These are phyloP conservation scores for Phlyctochytrium bullatum DNA, from an alignment of 192 early-diverging fungal genomes.

Conservation along the genomic window DNA sequence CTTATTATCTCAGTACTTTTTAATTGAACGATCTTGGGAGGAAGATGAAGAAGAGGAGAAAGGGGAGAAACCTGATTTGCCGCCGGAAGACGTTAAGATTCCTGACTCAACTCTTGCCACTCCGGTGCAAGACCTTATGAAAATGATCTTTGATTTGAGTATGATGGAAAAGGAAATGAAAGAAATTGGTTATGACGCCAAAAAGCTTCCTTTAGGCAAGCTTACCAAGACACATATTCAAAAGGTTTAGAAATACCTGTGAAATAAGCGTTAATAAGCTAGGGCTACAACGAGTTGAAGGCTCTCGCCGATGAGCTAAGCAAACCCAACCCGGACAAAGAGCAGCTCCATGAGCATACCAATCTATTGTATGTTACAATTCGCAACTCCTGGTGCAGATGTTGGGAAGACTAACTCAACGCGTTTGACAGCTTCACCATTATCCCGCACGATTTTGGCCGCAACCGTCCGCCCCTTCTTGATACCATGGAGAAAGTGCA, in stretches of 20 bases:
- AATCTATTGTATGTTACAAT: not conserved
- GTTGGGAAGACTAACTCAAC: not conserved
- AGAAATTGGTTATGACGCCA: constrained; percentile 68
- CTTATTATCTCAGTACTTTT: constrained; percentile 47
- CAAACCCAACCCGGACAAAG: not conserved
- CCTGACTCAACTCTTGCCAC: constrained; percentile 44
- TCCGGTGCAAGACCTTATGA: constrained; percentile 56
- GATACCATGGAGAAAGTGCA: constrained; percentile 46
- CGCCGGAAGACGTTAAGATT: constrained; percentile 22
- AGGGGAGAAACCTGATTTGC: constrained; percentile 29
- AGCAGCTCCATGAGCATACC: not conserved
- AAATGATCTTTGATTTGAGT: constrained; percentile 67
- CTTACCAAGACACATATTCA: constrained; percentile 62
- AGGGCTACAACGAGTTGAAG: constrained; percentile 59
- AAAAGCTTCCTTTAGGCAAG: constrained; percentile 77
- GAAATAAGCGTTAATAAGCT: not conserved
- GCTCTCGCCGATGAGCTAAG: constrained; percentile 48
- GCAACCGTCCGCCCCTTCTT: constrained; percentile 48
- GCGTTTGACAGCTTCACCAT: constrained; percentile 52
- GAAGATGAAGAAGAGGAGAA: constrained; percentile 41
- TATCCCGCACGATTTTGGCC: constrained; percentile 67
- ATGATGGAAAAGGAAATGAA: constrained; percentile 59
- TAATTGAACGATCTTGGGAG: constrained; percentile 66
- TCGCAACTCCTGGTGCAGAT: not conserved
- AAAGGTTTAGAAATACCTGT: constrained; percentile 24